These are phyloP conservation scores for Naganishia vishniacii DNA, from an alignment of 768 basidiomycete genomes.

Conservation along the genomic window DNA sequence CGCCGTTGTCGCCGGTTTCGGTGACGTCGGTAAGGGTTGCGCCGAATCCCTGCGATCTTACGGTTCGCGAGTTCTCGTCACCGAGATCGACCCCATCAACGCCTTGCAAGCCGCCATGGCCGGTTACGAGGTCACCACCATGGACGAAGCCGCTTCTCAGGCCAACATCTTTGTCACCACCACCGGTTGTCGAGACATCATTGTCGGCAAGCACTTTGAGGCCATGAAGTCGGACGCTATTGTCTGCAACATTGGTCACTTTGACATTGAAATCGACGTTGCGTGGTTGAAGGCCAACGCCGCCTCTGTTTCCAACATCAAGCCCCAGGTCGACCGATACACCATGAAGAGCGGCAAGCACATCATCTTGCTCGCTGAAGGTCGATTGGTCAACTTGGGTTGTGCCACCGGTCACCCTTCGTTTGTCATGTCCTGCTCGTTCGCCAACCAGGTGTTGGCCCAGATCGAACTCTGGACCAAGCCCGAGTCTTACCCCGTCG, in stretches of 20 bases:
- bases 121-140: constrained; percentile 95
- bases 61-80: constrained; percentile 89
- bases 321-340: constrained; percentile 98
- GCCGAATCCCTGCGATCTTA: constrained; percentile 96
- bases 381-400: constrained; percentile 97
- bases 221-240: constrained; percentile 98
- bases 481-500: constrained; percentile 84
- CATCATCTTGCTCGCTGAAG: constrained; percentile 94
- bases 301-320: constrained; percentile 74
- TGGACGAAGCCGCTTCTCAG: constrained; percentile 91
- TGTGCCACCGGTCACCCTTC: constrained; percentile 99
- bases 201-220: constrained; percentile 80
- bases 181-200: constrained; percentile 98
- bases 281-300: constrained; percentile 97
- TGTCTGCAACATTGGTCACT: constrained; percentile 63
- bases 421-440: constrained; percentile 99
- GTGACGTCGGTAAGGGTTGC: constrained; percentile 99
- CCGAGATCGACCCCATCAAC: constrained; percentile 99
- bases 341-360: constrained; percentile 89
- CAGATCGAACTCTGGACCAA: constrained; percentile 98
- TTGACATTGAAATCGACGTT: constrained; percentile 73
- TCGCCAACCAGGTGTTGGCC: constrained; percentile 95
- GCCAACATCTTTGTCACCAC: constrained; percentile 94
- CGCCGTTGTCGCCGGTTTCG: constrained; percentile 95
- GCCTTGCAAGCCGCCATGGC: constrained; percentile 98